Evolutionary conservation across 106 monocot genomes (phyloP).

Genomic region (Allium sativum): DNA sequence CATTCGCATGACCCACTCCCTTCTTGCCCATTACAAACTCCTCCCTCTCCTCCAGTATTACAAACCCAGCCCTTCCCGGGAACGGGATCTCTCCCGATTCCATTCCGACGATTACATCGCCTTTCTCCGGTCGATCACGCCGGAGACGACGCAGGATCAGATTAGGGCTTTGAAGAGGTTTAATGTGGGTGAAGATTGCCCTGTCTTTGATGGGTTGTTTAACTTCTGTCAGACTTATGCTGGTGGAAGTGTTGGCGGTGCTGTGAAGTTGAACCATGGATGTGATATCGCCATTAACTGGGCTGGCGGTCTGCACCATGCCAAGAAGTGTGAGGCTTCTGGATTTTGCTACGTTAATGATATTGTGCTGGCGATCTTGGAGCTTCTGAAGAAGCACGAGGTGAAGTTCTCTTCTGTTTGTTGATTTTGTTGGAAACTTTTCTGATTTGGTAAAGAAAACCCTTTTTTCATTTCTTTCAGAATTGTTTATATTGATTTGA

Average conservation of each 20-base stretch:
- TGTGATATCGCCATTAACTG: slow-evolving; percentile 64
- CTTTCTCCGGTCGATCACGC: slow-evolving; percentile 52
- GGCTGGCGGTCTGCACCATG: slow-evolving; percentile 65
- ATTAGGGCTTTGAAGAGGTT: slow-evolving; percentile 46
- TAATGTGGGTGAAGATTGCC: slow-evolving; percentile 68
- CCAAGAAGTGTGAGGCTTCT: slow-evolving; percentile 72
- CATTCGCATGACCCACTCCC: slow-evolving; percentile 67
- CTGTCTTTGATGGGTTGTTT: slow-evolving; percentile 60
- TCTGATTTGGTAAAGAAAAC: background rate
- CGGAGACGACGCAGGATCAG: slow-evolving; percentile 67
- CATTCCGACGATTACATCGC: slow-evolving; percentile 62
- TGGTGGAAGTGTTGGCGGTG: slow-evolving; percentile 54
- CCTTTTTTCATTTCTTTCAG: too few relatives aligned
- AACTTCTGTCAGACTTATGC: slow-evolving; percentile 68
- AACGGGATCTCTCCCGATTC: slow-evolving; percentile 59
- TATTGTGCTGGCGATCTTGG: slow-evolving; percentile 59
- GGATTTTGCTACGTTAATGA: slow-evolving; percentile 79
- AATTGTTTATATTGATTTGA: too few relatives aligned
- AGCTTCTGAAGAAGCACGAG: slow-evolving; percentile 56
- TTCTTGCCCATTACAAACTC: slow-evolving; percentile 55
- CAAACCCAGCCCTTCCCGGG: slow-evolving; percentile 49
- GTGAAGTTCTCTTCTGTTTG: slow-evolving; percentile 3
- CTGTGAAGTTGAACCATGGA: slow-evolving; percentile 62
- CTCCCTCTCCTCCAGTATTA: slow-evolving; percentile 34
- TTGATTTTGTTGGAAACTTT: background rate